Percentiles rank a stretch among this genome's conserved stretches.
Conservation (phyloP, 768 basidiomycete species). For the Boletus reticuloceps region DNA sequence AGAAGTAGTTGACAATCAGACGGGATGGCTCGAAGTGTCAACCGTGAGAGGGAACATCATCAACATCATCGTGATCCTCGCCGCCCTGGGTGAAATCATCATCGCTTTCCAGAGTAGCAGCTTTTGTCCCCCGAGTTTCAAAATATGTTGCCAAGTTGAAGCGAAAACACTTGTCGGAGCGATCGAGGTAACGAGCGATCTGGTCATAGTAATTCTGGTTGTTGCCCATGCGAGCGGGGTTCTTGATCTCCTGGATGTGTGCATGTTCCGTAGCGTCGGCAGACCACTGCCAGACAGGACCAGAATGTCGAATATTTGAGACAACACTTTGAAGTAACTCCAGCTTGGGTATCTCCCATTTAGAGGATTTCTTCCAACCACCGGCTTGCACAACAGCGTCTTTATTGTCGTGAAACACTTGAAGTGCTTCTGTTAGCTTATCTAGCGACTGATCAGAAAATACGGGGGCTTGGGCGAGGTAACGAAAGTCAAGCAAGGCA, state of each 20-base stretch:
- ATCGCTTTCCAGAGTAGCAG: too few species aligned
- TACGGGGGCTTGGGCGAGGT: not conserved
- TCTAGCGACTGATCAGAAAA: not conserved
- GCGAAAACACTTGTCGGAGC: too few species aligned
- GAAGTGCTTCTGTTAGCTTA: not conserved
- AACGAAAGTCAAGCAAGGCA: not conserved
- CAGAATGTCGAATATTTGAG: not conserved
- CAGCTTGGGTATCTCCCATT: not conserved
- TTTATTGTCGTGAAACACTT: not conserved
- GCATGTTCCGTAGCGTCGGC: not conserved
- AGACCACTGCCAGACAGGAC: not conserved
- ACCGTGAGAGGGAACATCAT: too few species aligned
- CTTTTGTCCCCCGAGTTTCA: too few species aligned
- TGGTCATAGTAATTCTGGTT: too few species aligned
- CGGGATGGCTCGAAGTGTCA: too few species aligned
- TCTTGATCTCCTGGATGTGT: not conserved
- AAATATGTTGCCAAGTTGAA: too few species aligned
- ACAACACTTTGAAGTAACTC: not conserved
- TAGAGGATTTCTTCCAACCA: not conserved
- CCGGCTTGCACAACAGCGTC: not conserved
- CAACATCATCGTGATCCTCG: too few species aligned
- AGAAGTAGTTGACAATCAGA: too few species aligned
- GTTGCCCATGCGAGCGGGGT: too few species aligned
- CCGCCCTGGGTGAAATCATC: too few species aligned
- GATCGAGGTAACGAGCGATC: too few species aligned